Evolutionary conservation across 2,329 filamentous ascomycete genomes (phyloP), one percentile per base, ranked within the genome.

Genomic region (Hypomyces perniciosus): DNA sequence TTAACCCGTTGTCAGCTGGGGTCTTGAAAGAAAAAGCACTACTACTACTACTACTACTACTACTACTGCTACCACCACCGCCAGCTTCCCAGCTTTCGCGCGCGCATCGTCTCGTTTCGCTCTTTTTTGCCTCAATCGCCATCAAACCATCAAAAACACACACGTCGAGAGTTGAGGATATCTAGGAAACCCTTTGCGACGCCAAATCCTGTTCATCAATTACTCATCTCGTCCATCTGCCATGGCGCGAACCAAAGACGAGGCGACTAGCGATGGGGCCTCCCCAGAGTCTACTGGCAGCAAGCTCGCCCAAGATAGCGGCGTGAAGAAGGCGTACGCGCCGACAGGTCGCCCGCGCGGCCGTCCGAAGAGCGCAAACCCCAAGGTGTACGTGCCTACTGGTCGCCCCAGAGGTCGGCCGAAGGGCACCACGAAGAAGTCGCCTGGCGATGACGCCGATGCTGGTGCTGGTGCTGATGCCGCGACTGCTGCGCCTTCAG

Each of bases 331-430:
- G 61, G 51, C 65, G 56, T 65, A 66, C 43, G 60, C 56, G 1
- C 63, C 69, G 5, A 63, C 69, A 4, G 72, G 73, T 42, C 67
- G 71, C 3, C 69, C 70, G 13, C 72, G 70, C 20, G 74, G 73
- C 43, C 71, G 73, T 38, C 73, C 73, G 33, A 69, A 65, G 48
- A 68, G 68, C 41, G 63, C 60, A 5, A 65, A 59, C 13, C 57
- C 60, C 30, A 62, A 62, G 26, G 45, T 62, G 46, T 68, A 71
- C 34, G 64, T 61, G 3, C 67, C 72, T 27, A 68, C 67, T 1
- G 74, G 74, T 31, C 68, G 71, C n/a, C 72, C 72, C 38, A 72
- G 75, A n/a, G 74, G 74, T 29, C 71, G 74, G 8, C 75, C 75
- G 37, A 69, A 69, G 51, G 74, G 74, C 57, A 67, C 62, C 53